These are phyloP conservation scores for Fistulina hepatica DNA, from an alignment of 1,284 basidiomycete species.

Conservation along the genomic window DNA sequence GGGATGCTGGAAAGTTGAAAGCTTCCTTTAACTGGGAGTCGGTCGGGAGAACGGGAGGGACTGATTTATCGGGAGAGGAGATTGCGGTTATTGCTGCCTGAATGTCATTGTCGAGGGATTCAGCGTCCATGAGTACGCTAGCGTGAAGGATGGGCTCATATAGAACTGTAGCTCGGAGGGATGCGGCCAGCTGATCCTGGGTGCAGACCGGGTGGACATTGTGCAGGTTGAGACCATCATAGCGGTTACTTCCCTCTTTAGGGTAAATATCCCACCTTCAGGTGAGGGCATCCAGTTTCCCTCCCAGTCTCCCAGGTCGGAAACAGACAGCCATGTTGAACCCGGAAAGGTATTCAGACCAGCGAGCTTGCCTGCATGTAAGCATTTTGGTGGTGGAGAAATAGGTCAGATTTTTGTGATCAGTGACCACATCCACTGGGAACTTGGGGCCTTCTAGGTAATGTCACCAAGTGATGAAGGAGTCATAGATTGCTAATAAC, in stretches of 20 bases:
- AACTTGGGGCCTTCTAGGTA: slow-evolving; percentile 10
- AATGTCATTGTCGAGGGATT: slow-evolving; percentile 7
- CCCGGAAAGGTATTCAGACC: slow-evolving; percentile 6
- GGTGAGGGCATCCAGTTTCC: slow-evolving; percentile 23
- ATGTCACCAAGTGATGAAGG: slow-evolving; percentile 12
- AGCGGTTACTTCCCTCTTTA: slow-evolving; percentile 16
- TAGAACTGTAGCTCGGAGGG: slow-evolving; percentile 12
- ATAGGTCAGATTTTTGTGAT: slow-evolving; percentile 17
- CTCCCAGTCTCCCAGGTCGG: slow-evolving; percentile 12
- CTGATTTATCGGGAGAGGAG: too few relatives aligned
- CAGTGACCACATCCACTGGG: slow-evolving; percentile 12
- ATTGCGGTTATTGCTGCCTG: too few relatives aligned
- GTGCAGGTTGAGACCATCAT: slow-evolving; percentile 19
- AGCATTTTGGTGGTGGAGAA: slow-evolving; percentile 5
- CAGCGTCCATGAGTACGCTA: slow-evolving; percentile 9
- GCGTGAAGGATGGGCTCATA: slow-evolving; percentile 11
- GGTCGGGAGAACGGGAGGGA: background rate
- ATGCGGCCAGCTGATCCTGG: slow-evolving; percentile 13
- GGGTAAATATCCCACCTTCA: slow-evolving; percentile 17
- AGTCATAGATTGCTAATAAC: slow-evolving; percentile 23
- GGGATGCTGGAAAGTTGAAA: background rate
- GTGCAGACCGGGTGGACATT: slow-evolving; percentile 20
- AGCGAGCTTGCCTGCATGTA: slow-evolving; percentile 3
- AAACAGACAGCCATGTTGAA: slow-evolving; percentile 17
- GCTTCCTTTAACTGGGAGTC: background rate